Evolutionary conservation across 345 rosid species (phyloP).

Genomic region (Citrus cavaleriei): DNA sequence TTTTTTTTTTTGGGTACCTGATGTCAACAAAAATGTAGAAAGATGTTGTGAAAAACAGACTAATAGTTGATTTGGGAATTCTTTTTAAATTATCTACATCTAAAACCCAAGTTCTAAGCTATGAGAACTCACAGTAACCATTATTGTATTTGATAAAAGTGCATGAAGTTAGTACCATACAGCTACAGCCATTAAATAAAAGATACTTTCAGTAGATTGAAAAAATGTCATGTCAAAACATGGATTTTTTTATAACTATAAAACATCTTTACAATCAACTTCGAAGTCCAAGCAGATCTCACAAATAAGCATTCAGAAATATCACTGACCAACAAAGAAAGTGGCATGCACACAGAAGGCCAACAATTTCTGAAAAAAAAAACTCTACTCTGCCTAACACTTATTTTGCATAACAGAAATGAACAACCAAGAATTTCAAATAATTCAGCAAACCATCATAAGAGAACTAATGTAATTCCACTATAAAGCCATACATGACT

Average conservation of each 20-base stretch:
- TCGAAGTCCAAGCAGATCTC: constrained; percentile 1
- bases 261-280: constrained; percentile 7
- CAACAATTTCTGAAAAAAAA: background rate
- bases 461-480: background rate
- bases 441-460: background rate
- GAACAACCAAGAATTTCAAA: background rate
- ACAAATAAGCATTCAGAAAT: background rate
- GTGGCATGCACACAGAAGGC: background rate
- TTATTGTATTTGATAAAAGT: background rate
- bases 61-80: no score
- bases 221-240: background rate
- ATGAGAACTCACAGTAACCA: background rate
- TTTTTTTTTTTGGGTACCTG: no score
- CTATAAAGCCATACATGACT: background rate
- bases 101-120: background rate
- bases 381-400: background rate
- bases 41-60: background rate
- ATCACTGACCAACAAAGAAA: background rate
- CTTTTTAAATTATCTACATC: no score
- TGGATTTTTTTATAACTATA: background rate
- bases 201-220: background rate
- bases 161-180: background rate
- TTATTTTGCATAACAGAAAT: background rate
- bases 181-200: background rate
- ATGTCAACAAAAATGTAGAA: background rate